Conservation (phyloP, 805 yeast species). For the Teunomyces kruisii region DNA sequence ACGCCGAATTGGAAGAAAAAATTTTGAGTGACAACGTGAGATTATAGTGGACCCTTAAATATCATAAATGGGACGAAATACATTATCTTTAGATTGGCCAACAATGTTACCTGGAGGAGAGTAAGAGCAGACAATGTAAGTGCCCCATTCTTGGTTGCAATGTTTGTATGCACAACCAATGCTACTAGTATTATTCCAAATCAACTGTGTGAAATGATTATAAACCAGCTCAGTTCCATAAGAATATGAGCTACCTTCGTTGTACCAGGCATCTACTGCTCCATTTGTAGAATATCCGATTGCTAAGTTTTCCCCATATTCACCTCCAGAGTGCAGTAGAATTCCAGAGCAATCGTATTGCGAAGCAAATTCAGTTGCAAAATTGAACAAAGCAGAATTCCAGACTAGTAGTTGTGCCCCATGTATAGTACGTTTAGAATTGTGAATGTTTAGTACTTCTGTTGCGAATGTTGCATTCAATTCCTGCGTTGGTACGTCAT, state of each 20-base stretch:
- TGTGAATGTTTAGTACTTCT: constrained; percentile 26
- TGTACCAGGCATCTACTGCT: constrained; percentile 42
- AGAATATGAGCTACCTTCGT: constrained; percentile 30
- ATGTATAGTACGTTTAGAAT: constrained; percentile 29
- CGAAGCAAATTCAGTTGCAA: constrained; percentile 32
- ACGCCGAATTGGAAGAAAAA: constrained; percentile 25
- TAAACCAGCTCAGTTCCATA: constrained; percentile 27
- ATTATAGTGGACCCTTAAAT: constrained; percentile 2
- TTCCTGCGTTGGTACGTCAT: not conserved
- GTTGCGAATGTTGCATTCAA: constrained; percentile 14
- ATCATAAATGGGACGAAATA: constrained; percentile 17
- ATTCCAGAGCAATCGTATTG: constrained; percentile 35
- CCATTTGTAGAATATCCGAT: constrained; percentile 34
- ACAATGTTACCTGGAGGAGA: constrained; percentile 31
- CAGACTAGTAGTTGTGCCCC: constrained; percentile 28
- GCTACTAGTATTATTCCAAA: constrained; percentile 33
- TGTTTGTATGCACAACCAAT: constrained; percentile 36
- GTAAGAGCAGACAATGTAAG: constrained; percentile 40
- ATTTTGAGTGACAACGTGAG: constrained; percentile 25
- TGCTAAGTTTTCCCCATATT: constrained; percentile 41
- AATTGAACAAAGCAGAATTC: constrained; percentile 30
- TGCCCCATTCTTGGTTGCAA: constrained; percentile 33
- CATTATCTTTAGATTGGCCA: constrained; percentile 23
- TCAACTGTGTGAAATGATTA: constrained; percentile 39
- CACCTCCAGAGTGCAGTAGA: constrained; percentile 35